phyloP scores from a whole-genome alignment of 768 basidiomycete genomes.

The Mycena polygramma region DNA sequence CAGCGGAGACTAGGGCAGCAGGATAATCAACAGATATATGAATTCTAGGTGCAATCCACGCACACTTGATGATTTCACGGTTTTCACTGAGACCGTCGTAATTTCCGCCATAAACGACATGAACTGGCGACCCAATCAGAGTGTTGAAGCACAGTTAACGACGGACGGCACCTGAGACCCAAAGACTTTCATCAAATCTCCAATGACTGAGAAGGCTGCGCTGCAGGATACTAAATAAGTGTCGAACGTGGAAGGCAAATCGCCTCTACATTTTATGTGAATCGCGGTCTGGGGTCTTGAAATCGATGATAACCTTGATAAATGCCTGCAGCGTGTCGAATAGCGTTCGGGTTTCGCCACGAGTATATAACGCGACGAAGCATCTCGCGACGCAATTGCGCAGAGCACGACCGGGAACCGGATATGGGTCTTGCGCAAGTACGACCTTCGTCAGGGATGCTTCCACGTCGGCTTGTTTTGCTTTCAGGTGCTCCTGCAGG shows the following conservation, averaged over 20 bases:
- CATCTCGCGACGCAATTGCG: conserved; percentile 86
- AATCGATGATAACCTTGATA: conserved; percentile 80
- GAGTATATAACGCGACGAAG: conserved; percentile 50
- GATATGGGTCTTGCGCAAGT: conserved; percentile 72
- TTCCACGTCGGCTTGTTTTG: conserved; percentile 69
- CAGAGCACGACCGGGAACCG: conserved; percentile 62
- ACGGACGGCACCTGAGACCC: conserved; percentile 79
- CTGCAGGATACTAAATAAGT: conserved; percentile 52
- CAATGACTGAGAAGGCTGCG: conserved; percentile 88
- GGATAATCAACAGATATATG: conserved; percentile 14
- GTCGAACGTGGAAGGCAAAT: not conserved
- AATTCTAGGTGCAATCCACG: conserved; percentile 43
- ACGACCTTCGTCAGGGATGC: conserved; percentile 71
- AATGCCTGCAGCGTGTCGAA: conserved; percentile 90
- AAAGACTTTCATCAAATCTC: conserved; percentile 88
- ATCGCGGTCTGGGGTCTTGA: conserved; percentile 75
- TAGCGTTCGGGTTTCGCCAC: conserved; percentile 85
- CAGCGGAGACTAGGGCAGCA: conserved; percentile 71
- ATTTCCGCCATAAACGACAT: conserved; percentile 98
- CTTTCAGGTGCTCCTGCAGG: conserved; percentile 76
- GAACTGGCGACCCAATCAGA: conserved; percentile 63
- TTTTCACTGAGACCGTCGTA: conserved; percentile 67
- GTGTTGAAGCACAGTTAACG: not conserved
- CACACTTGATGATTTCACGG: conserved; percentile 80
- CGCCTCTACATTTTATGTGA: conserved; percentile 75